A percentile compares a stretch with the other conserved stretches of the same genome.
Conservation (phyloP, 1,284 basidiomycete genomes). For the Chalciporus piperatoides region DNA sequence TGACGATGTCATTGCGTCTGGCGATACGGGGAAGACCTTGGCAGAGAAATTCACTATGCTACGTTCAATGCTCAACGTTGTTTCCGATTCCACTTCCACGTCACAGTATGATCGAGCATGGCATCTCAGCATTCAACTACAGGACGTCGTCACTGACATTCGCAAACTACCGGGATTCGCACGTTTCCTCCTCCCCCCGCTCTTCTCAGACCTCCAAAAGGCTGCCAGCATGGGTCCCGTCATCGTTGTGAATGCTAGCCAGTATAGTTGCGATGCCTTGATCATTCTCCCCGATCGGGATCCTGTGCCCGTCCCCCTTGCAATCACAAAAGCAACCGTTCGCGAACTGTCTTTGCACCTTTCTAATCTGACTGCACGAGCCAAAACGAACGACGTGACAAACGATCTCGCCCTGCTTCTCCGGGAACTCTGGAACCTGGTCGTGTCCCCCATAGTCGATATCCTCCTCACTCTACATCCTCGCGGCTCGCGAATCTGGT, state of each 20-base stretch:
- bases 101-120: background rate
- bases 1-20: slow-evolving; percentile 5
- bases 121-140: slow-evolving; percentile 1
- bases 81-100: background rate
- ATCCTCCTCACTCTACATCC: slow-evolving; percentile 15
- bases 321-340: slow-evolving; percentile 7
- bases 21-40: background rate
- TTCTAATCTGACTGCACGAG: background rate
- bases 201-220: slow-evolving; percentile 23
- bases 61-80: slow-evolving; percentile 2
- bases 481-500: slow-evolving; percentile 34
- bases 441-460: slow-evolving; percentile 25
- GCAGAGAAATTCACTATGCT: slow-evolving; percentile 17
- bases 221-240: slow-evolving; percentile 32
- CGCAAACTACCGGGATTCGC: slow-evolving; percentile 6
- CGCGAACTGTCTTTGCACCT: background rate
- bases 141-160: slow-evolving; percentile 6
- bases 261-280: slow-evolving; percentile 23
- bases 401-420: slow-evolving; percentile 17
- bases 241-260: slow-evolving; percentile 30
- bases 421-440: slow-evolving; percentile 23
- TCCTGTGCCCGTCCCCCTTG: slow-evolving; percentile 17
- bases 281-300: slow-evolving; percentile 15
- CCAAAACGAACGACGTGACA: background rate
- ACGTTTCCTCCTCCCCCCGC: slow-evolving; percentile 16